A percentile compares a stretch with the other conserved stretches of the same genome.
These are phyloP conservation scores for Boletus rubropictus DNA, from an alignment of 768 basidiomycete genomes.

Conservation along the genomic window DNA sequence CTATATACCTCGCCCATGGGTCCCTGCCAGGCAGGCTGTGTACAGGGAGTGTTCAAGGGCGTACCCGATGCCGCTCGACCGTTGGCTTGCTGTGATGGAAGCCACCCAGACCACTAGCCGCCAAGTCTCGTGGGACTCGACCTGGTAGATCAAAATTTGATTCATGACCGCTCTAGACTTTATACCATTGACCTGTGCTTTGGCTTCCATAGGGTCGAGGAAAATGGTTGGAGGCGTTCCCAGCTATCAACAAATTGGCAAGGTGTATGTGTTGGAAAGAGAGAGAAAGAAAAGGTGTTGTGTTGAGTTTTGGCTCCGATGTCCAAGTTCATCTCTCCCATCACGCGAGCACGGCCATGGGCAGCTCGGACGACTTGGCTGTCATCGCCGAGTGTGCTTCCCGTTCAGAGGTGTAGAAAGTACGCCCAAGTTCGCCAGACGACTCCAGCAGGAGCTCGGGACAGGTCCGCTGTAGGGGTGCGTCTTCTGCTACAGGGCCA, in stretches of 20 bases:
- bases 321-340: conserved; percentile 19
- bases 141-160: neutral
- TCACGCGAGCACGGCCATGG: conserved; percentile 17
- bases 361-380: conserved; percentile 2
- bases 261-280: no score
- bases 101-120: neutral
- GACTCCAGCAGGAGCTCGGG: conserved; percentile 25
- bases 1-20: conserved; percentile 2
- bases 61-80: neutral
- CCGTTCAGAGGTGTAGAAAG: conserved; percentile 4
- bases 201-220: neutral
- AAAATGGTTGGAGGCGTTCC: no score
- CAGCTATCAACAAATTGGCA: no score
- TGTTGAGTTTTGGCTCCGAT: neutral
- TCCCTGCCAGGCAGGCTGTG: neutral
- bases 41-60: neutral
- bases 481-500: neutral
- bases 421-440: conserved; percentile 20
- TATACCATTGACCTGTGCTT: neutral
- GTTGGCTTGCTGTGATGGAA: neutral
- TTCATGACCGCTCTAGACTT: neutral
- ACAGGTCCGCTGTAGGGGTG: conserved; percentile 34
- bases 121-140: neutral
- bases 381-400: neutral
- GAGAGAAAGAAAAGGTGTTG: neutral